Conservation (phyloP, 2,329 filamentous ascomycete species). For the Paraphaeosphaeria minitans region DNA sequence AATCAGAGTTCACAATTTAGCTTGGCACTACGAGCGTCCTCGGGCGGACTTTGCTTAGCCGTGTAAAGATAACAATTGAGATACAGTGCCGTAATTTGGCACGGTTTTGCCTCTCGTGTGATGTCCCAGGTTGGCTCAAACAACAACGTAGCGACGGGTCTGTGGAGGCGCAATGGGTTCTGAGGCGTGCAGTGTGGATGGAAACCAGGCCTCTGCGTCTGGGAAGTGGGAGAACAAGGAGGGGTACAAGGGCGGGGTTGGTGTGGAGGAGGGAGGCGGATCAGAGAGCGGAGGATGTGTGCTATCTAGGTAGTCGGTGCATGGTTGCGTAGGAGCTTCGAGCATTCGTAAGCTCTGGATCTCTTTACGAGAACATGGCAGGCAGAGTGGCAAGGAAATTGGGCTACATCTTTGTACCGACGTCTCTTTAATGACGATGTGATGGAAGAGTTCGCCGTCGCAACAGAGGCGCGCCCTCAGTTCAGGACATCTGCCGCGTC, state of each 20-base stretch:
- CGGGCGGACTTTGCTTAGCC: not conserved
- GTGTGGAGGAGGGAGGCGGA: slow-evolving; percentile 50
- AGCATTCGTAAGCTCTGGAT: no score
- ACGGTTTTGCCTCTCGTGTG: not conserved
- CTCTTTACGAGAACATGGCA: no score
- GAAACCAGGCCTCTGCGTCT: slow-evolving; percentile 47
- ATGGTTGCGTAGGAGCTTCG: not conserved
- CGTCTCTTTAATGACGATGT: no score
- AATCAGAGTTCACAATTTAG: not conserved
- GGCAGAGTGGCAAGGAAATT: no score
- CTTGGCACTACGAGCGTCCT: not conserved
- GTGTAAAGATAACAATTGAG: not conserved
- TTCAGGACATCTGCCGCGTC: no score
- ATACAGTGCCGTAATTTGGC: not conserved
- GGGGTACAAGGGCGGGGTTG: slow-evolving; percentile 48
- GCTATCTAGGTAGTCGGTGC: slow-evolving; percentile 29
- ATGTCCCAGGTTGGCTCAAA: not conserved
- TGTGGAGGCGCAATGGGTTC: slow-evolving; percentile 31
- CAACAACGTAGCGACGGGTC: not conserved
- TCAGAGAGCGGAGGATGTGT: slow-evolving; percentile 52
- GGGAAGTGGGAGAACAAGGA: slow-evolving; percentile 48
- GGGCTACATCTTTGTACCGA: no score
- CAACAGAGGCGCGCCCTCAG: no score
- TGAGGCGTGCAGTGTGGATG: slow-evolving; percentile 48
- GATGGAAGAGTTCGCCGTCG: no score